Conservation (phyloP, 1,284 basidiomycete genomes). For the Takashimella tepidaria region DNA sequence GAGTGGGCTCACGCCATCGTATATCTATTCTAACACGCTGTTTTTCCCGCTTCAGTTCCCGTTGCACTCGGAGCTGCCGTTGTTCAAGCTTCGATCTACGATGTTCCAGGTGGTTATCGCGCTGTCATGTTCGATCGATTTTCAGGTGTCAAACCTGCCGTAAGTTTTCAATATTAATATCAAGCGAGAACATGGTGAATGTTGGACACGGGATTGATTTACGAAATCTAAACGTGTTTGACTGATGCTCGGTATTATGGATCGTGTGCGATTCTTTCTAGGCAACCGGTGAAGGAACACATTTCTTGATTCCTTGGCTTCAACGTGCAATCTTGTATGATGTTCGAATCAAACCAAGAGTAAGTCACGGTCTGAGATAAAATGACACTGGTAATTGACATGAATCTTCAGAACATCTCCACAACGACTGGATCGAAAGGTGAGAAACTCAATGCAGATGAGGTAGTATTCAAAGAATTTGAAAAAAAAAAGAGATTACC, state of each 20-base stretch:
- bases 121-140: constrained; percentile 99
- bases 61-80: constrained; percentile 62
- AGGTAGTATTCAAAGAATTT: not conserved
- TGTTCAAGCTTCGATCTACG: constrained; percentile 76
- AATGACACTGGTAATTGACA: not conserved
- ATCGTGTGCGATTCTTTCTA: too few species aligned
- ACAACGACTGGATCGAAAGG: constrained; percentile 53
- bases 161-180: too few species aligned
- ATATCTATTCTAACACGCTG: too few species aligned
- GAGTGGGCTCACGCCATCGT: constrained; percentile 1
- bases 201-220: too few species aligned
- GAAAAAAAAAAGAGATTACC: too few species aligned
- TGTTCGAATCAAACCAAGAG: constrained; percentile 93
- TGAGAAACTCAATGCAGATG: constrained; percentile 9
- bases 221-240: too few species aligned
- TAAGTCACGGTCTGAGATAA: constrained; percentile 46
- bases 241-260: too few species aligned
- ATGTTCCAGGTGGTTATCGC: constrained; percentile 81
- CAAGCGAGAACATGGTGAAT: too few species aligned
- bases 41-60: constrained; percentile 56
- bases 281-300: constrained; percentile 91
- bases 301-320: constrained; percentile 92
- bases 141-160: constrained; percentile 78
- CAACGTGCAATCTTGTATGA: constrained; percentile 96
- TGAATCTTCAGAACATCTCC: constrained; percentile 71